phyloP scores from a whole-genome alignment of 176 grass and related monocot species.

The Phoenix roebelenii region DNA sequence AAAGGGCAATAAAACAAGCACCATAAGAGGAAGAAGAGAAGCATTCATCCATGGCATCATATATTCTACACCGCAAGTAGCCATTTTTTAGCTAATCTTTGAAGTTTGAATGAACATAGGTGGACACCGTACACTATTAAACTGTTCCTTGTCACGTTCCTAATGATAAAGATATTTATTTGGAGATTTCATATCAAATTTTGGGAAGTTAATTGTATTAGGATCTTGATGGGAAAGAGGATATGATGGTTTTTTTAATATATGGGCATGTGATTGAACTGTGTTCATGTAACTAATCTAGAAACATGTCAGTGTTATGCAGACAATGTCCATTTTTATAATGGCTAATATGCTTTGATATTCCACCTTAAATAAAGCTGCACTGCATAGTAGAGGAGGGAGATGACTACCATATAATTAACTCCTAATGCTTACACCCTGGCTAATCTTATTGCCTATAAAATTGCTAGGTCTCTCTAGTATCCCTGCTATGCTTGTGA shows the following conservation, averaged over 20 bases:
- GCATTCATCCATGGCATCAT: too few relatives aligned
- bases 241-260: neutral
- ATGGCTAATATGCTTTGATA: neutral
- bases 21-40: too few relatives aligned
- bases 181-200: too few relatives aligned
- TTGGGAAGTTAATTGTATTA: neutral
- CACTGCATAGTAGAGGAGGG: neutral
- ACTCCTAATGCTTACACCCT: too few relatives aligned
- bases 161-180: neutral
- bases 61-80: too few relatives aligned
- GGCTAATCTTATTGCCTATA: too few relatives aligned
- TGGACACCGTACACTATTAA: neutral
- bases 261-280: conserved; percentile 12
- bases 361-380: neutral
- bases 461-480: too few relatives aligned
- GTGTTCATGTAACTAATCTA: neutral
- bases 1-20: too few relatives aligned
- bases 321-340: too few relatives aligned
- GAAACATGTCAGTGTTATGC: conserved; percentile 3
- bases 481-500: too few relatives aligned
- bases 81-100: neutral
- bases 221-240: neutral
- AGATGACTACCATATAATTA: too few relatives aligned
- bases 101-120: neutral
- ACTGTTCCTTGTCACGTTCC: conserved; percentile 1